A percentile compares a stretch with the other conserved stretches of the same genome.
phyloP scores from a whole-genome alignment of 208 protist genomes.

The Leishmania amazonensis region DNA sequence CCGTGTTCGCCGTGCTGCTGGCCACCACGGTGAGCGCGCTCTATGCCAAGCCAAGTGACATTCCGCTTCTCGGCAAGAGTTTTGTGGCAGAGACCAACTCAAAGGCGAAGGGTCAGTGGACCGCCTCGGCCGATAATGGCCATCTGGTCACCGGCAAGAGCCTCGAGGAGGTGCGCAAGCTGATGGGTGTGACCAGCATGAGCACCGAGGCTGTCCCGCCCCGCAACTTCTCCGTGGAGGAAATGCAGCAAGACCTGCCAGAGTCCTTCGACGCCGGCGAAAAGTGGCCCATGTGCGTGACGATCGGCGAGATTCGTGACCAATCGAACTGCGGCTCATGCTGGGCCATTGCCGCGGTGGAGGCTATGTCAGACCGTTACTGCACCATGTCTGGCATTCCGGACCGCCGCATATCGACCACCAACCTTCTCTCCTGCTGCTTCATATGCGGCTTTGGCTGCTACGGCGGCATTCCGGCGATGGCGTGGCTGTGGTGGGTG shows the following conservation, averaged over 20 bases:
- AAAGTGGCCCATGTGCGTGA: slow-evolving; percentile 65
- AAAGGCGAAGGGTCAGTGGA: slow-evolving; percentile 59
- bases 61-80: slow-evolving; percentile 25
- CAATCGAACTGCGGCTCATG: slow-evolving; percentile 91
- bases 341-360: slow-evolving; percentile 91
- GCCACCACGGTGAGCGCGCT: slow-evolving; percentile 30
- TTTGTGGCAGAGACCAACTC: slow-evolving; percentile 44
- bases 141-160: slow-evolving; percentile 40
- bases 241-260: slow-evolving; percentile 43
- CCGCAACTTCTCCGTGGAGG: slow-evolving; percentile 53
- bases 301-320: slow-evolving; percentile 79
- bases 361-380: slow-evolving; percentile 86
- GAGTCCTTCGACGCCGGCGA: slow-evolving; percentile 63
- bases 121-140: slow-evolving; percentile 50
- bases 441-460: slow-evolving; percentile 76
- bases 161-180: slow-evolving; percentile 33
- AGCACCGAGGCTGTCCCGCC: slow-evolving; percentile 30
- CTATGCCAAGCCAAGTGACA: slow-evolving; percentile 12
- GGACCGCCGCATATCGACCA: slow-evolving; percentile 65
- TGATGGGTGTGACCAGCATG: slow-evolving; percentile 51
- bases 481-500: slow-evolving; percentile 76
- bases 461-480: slow-evolving; percentile 75
- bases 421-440: slow-evolving; percentile 86
- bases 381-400: slow-evolving; percentile 76
- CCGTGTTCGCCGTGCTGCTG: slow-evolving; percentile 30